Conservation (phyloP, 306 rosid species). For the Phaseolus lunatus region DNA sequence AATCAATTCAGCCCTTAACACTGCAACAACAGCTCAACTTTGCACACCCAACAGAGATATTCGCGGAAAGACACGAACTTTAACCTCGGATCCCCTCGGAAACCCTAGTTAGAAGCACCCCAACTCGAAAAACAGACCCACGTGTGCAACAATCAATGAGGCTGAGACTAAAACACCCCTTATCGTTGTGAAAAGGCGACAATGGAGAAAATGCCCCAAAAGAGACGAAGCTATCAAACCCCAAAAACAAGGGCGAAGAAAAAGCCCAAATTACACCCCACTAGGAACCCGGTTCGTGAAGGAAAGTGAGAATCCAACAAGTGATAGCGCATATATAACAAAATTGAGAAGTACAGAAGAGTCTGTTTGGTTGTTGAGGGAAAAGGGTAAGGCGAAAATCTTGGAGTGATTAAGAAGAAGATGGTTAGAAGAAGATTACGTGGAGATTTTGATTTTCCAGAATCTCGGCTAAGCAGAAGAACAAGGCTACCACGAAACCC, state of each 20-base stretch:
- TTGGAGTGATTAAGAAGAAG: slow-evolving; percentile 21
- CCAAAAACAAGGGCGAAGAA: slow-evolving; percentile 4
- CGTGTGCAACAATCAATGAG: slow-evolving; percentile 20
- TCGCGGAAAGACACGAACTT: slow-evolving; percentile 42
- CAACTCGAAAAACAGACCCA: slow-evolving; percentile 41
- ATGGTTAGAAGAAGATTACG: slow-evolving; percentile 58
- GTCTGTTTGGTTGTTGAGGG: not conserved
- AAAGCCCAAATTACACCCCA: slow-evolving; percentile 38
- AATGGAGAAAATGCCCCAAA: slow-evolving; percentile 42
- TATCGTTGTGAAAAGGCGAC: slow-evolving; percentile 30
- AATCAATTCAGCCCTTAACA: slow-evolving; percentile 43
- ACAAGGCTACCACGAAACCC: slow-evolving; percentile 65
- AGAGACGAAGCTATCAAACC: slow-evolving; percentile 37
- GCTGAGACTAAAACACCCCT: slow-evolving; percentile 38
- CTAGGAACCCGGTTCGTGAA: slow-evolving; percentile 11
- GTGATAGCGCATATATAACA: slow-evolving; percentile 17
- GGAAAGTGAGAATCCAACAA: slow-evolving; percentile 14
- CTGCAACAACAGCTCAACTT: slow-evolving; percentile 33
- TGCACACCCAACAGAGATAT: slow-evolving; percentile 38
- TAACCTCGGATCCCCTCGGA: slow-evolving; percentile 46
- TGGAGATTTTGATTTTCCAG: slow-evolving; percentile 55
- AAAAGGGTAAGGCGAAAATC: slow-evolving; percentile 43
- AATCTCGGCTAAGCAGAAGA: slow-evolving; percentile 38
- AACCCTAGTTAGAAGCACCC: slow-evolving; percentile 53
- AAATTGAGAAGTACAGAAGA: slow-evolving; percentile 21